Evolutionary conservation across 2,329 filamentous ascomycete species (phyloP).

Genomic region (Nectriaceae sp.): DNA sequence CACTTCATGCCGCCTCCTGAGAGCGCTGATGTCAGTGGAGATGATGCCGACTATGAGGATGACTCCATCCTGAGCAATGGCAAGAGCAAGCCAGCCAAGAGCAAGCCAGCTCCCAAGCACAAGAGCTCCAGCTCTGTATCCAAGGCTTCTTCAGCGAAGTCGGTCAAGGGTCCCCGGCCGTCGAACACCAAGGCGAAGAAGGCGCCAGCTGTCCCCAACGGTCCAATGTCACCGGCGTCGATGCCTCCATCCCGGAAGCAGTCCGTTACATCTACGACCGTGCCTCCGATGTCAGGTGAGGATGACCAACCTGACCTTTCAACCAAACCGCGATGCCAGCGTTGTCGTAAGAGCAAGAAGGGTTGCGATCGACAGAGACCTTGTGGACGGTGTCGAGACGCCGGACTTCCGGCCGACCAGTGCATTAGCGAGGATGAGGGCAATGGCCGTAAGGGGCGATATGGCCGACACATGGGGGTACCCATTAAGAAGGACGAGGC

Average conservation of each 20-base stretch:
- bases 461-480: constrained; percentile 72
- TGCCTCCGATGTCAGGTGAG: constrained; percentile 62
- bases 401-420: constrained; percentile 87
- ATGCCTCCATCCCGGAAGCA: constrained; percentile 75
- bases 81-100: constrained; percentile 43
- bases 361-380: constrained; percentile 96
- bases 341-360: constrained; percentile 99
- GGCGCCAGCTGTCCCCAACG: constrained; percentile 38
- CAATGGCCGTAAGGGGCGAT: constrained; percentile 94
- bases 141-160: constrained; percentile 41
- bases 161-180: constrained; percentile 45
- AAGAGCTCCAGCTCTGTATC: constrained; percentile 36
- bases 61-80: constrained; percentile 38
- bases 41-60: constrained; percentile 38
- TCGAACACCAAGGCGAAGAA: constrained; percentile 54
- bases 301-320: constrained; percentile 92
- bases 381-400: constrained; percentile 93
- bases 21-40: constrained; percentile 40
- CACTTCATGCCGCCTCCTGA: constrained; percentile 55
- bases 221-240: constrained; percentile 65
- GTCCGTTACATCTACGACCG: constrained; percentile 60
- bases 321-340: constrained; percentile 94
- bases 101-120: constrained; percentile 41
- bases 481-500: constrained; percentile 61
- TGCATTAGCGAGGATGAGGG: constrained; percentile 98